These are phyloP conservation scores for Leishmania gerbilli DNA, from an alignment of 208 protist genomes.

Conservation along the genomic window DNA sequence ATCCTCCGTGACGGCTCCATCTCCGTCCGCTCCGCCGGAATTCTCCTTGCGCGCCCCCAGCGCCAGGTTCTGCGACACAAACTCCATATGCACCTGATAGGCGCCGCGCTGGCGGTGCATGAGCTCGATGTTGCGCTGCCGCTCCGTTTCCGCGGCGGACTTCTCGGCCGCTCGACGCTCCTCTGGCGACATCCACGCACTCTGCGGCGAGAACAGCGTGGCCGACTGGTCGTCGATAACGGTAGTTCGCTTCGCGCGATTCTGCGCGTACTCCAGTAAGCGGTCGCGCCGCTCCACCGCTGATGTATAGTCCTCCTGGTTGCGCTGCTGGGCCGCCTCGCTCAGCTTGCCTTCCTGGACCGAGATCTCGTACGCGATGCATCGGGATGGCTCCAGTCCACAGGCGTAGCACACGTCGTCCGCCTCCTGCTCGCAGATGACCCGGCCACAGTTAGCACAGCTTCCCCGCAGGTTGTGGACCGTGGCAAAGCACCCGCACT, in stretches of 20 bases:
- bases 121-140: slow-evolving; percentile 48
- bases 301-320: slow-evolving; percentile 65
- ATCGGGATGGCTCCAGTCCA: slow-evolving; percentile 66
- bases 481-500: slow-evolving; percentile 91
- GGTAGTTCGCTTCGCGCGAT: slow-evolving; percentile 71
- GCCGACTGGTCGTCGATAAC: slow-evolving; percentile 90
- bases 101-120: slow-evolving; percentile 67
- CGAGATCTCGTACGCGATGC: slow-evolving; percentile 81
- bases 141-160: slow-evolving; percentile 54
- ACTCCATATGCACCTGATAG: slow-evolving; percentile 78
- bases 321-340: slow-evolving; percentile 62
- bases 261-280: slow-evolving; percentile 77
- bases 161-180: slow-evolving; percentile 61
- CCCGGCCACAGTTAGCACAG: slow-evolving; percentile 90
- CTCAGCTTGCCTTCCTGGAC: slow-evolving; percentile 78
- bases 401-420: slow-evolving; percentile 85
- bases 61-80: slow-evolving; percentile 77
- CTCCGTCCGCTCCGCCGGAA: slow-evolving; percentile 4
- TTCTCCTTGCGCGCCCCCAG: slow-evolving; percentile 49
- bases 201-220: slow-evolving; percentile 68
- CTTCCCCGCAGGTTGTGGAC: slow-evolving; percentile 74
- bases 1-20: neutral
- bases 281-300: slow-evolving; percentile 72
- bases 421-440: slow-evolving; percentile 90
- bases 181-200: slow-evolving; percentile 74